Conservation (phyloP, 148 eudicot species). For the Tetragonia tetragonoides region DNA sequence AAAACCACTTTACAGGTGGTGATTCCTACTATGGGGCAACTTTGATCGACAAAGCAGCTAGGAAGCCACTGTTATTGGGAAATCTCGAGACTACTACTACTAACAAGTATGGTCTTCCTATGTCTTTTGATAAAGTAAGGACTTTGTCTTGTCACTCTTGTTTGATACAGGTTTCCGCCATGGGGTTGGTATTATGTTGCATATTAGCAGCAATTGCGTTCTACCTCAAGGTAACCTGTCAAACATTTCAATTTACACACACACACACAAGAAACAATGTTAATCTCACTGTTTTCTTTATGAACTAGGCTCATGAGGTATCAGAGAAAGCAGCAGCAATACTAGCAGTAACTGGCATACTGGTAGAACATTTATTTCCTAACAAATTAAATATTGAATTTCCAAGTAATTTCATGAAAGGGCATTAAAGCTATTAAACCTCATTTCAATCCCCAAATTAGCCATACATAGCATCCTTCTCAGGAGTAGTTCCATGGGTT, state of each 20-base stretch:
- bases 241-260: background rate
- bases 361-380: slow-evolving; percentile 44
- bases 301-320: slow-evolving; percentile 46
- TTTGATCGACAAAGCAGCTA: slow-evolving; percentile 74
- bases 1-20: slow-evolving; percentile 41
- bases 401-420: background rate
- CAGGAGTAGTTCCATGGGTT: slow-evolving; percentile 95
- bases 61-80: slow-evolving; percentile 91
- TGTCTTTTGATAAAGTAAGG: background rate
- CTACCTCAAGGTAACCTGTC: slow-evolving; percentile 63
- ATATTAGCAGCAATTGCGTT: slow-evolving; percentile 58
- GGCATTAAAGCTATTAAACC: no score
- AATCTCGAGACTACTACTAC: background rate
- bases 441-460: slow-evolving; percentile 24
- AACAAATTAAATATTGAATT: background rate
- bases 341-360: slow-evolving; percentile 77
- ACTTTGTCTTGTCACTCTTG: background rate
- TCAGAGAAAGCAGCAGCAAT: slow-evolving; percentile 53
- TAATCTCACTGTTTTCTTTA: background rate
- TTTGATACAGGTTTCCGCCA: slow-evolving; percentile 59
- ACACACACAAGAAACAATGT: no score
- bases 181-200: slow-evolving; percentile 75
- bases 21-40: slow-evolving; percentile 54
- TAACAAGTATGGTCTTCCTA: background rate
- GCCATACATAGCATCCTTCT: slow-evolving; percentile 79